Base-by-base conservation (phyloP, 306 rosid genomes). In the Oxytropis ochrocephala region DNA sequence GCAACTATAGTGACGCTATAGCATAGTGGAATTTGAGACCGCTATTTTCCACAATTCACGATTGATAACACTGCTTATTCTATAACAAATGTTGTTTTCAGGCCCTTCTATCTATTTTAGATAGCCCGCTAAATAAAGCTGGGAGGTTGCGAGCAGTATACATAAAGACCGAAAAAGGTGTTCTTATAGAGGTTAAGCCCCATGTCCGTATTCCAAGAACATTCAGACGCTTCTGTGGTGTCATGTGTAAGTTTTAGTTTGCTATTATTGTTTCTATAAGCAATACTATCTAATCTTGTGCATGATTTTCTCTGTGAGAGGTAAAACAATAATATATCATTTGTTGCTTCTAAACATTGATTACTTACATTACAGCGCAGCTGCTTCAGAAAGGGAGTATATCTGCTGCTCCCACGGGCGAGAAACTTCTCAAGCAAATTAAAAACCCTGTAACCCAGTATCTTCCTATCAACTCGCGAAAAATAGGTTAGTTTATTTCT, bases 401-500 rank as follows among this genome's bases (percentile, higher is more conserved):
- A 79, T 66, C 84, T 70, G 94, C 97, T 13, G 85, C 60, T 39
- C 94, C 97, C 48, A 85, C 86, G 86, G 88, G 93, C 8, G 70
- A 65, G 36, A 78, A 90, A 69, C 98, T 93, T 41, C 78, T 93
- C 21, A 85, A 93, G 11, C 82, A 81, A 12, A 79, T 93, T 2
- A 90, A 88, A 81, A 90, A 93, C 67, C 98, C 96, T n/a, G 88
- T 93, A 14, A 90, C 91, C 8, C 87, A 85, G 64, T 80, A 93
- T 75, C 79, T 93, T 55, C 97, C 98, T 17, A 13, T 83, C 71
- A 76, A 74, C 86, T 86, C 91, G 0, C 84, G 78, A 17, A 90
- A 84, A 86, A 81, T 85, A 71, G 96, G 98, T 92, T 57, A 72
- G 82, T 52, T 65, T n/a, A 29, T 38, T 57, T 75, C 9, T 12